Conservation (phyloP, 805 yeast species). For the Saccharomycopsis sp. region DNA sequence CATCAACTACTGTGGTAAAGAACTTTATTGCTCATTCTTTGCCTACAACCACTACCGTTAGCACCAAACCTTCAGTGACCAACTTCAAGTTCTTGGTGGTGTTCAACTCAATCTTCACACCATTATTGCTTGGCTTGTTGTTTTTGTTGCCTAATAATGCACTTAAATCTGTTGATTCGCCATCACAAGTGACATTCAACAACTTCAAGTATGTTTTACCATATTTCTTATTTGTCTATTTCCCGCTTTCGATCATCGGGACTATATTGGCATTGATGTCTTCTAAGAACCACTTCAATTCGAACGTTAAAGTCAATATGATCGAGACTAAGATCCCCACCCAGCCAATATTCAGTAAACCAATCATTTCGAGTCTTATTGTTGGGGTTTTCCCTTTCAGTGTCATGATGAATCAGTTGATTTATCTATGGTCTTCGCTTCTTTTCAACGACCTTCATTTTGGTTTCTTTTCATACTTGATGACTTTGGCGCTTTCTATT, state of each 20-base stretch:
- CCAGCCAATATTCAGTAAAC: constrained; percentile 25
- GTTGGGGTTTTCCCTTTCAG: constrained; percentile 29
- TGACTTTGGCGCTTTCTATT: constrained; percentile 22
- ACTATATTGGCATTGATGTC: constrained; percentile 20
- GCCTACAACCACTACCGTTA: background rate
- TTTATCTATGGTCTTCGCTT: constrained; percentile 10
- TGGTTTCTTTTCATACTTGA: constrained; percentile 21
- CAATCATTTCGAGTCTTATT: constrained; percentile 24
- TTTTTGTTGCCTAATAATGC: constrained; percentile 20
- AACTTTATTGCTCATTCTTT: constrained; percentile 6
- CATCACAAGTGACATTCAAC: constrained; percentile 21
- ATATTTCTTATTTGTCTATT: constrained; percentile 17
- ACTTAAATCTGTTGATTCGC: constrained; percentile 25
- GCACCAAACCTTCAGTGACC: background rate
- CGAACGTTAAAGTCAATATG: constrained; percentile 18
- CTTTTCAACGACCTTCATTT: constrained; percentile 25
- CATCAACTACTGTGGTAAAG: constrained; percentile 12
- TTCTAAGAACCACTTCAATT: constrained; percentile 8
- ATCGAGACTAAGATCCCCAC: constrained; percentile 23
- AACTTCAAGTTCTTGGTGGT: constrained; percentile 6
- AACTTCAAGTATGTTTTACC: constrained; percentile 5
- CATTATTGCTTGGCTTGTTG: constrained; percentile 18
- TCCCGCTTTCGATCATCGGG: constrained; percentile 15
- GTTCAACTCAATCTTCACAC: constrained; percentile 24
- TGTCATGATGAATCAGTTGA: constrained; percentile 25